phyloP scores from a whole-genome alignment of 257 asterid genomes.

The Nicotiana tomentosiformis region DNA sequence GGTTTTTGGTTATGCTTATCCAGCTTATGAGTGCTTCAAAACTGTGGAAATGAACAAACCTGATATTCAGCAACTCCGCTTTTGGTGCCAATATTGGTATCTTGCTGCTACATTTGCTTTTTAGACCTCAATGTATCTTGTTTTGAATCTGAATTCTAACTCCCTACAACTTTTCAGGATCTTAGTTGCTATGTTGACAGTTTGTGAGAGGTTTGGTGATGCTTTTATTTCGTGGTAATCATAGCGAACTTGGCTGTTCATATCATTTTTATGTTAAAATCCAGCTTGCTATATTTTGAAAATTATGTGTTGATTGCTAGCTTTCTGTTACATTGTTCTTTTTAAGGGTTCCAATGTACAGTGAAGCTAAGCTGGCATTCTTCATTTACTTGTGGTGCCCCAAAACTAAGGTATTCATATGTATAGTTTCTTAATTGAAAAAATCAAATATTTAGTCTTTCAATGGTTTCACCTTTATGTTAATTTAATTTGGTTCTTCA shows the following conservation, averaged over 20 bases:
- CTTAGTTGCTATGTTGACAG: slow-evolving; percentile 79
- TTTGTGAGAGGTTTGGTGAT: slow-evolving; percentile 86
- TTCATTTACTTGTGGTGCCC: slow-evolving; percentile 91
- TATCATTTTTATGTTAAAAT: not conserved
- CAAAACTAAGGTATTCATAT: slow-evolving; percentile 64
- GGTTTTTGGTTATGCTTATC: slow-evolving; percentile 85
- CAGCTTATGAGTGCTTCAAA: slow-evolving; percentile 87
- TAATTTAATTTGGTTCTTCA: slow-evolving; percentile 9
- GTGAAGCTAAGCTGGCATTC: slow-evolving; percentile 97
- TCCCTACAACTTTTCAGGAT: slow-evolving; percentile 52
- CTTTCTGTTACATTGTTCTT: not conserved
- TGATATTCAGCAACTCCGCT: slow-evolving; percentile 76
- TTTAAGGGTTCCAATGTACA: slow-evolving; percentile 91
- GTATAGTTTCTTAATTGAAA: slow-evolving; percentile 8
- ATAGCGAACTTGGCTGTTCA: not conserved
- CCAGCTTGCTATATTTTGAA: not conserved
- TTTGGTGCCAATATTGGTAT: slow-evolving; percentile 98
- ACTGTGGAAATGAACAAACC: slow-evolving; percentile 88
- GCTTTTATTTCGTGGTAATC: slow-evolving; percentile 79
- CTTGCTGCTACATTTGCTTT: not conserved
- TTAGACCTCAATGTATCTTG: not conserved
- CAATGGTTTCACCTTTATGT: not conserved
- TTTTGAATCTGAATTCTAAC: slow-evolving; percentile 11
- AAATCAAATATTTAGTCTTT: not conserved
- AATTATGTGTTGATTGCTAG: not conserved